Percentiles rank a stretch among this genome's conserved stretches.
Conservation (phyloP, 2,329 filamentous ascomycete genomes). For the Colletotrichum incanum region DNA sequence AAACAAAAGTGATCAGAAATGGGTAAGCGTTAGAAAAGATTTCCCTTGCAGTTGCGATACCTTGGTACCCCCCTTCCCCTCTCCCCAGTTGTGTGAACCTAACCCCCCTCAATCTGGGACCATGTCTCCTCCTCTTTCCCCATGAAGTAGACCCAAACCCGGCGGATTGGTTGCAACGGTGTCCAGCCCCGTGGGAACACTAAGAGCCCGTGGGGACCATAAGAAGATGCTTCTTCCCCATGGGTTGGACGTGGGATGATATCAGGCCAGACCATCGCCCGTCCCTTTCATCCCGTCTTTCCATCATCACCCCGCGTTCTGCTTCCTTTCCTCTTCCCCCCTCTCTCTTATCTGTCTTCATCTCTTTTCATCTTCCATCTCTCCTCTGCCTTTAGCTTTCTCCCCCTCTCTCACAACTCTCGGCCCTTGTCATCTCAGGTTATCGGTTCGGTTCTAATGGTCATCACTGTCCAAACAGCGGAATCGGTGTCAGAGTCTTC, state of each 20-base stretch:
- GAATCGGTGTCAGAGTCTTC: slow-evolving; percentile 55
- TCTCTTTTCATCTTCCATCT: slow-evolving; percentile 12
- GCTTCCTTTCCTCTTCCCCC: slow-evolving; percentile 10
- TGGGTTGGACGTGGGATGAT: slow-evolving; percentile 38
- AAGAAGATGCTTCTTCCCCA: slow-evolving; percentile 43
- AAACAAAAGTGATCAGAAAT: slow-evolving; percentile 23
- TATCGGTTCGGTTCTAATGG: slow-evolving; percentile 48
- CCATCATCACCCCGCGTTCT: slow-evolving; percentile 27
- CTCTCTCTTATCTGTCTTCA: too few relatives aligned
- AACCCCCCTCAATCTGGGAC: slow-evolving; percentile 25
- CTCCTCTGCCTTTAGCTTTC: not conserved
- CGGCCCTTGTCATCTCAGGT: slow-evolving; percentile 29
- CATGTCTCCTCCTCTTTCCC: slow-evolving; percentile 29
- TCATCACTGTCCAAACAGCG: slow-evolving; percentile 45
- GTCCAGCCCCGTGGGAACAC: slow-evolving; percentile 34
- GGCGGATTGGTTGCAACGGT: slow-evolving; percentile 35
- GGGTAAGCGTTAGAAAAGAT: slow-evolving; percentile 39
- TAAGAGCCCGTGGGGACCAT: slow-evolving; percentile 43
- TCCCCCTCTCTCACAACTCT: slow-evolving; percentile 1
- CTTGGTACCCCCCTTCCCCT: slow-evolving; percentile 14
- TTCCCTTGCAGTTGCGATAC: slow-evolving; percentile 17
- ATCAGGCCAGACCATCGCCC: slow-evolving; percentile 33
- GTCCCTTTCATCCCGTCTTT: slow-evolving; percentile 18
- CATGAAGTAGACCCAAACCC: slow-evolving; percentile 23
- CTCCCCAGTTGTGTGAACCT: slow-evolving; percentile 1